Base-by-base conservation (phyloP, 768 basidiomycete genomes). In the Boletus subparvulus region DNA sequence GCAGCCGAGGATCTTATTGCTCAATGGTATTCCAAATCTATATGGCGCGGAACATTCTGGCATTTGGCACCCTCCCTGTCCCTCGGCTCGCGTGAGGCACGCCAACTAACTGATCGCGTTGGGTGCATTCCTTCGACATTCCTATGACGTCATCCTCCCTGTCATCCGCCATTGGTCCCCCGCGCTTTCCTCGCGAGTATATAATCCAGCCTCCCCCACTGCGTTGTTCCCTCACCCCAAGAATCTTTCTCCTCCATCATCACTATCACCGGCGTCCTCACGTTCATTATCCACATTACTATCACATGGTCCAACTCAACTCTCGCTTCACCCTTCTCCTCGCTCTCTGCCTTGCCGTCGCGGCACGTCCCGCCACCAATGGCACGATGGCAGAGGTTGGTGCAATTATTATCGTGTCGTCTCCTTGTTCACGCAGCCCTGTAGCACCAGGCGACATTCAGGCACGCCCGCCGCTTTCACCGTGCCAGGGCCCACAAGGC, bases 231-330 rank as follows among this genome's bases (percentile, higher is more conserved):
- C 44, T 36, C 50, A 26, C 40, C 54, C 56, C 47, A 28, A 26
- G 26, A 26, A 8, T 55, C 54, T 52, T 60, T 28, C 21, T 47
- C 49, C 21, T 41, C 49, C 44, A 19, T 42, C 60, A 61, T 55
- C 50, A 59, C 55, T 56, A 68, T 58, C 45, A 16, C 50, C 46
- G 43, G 46, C 44, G 45, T 17, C 46, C 28, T 47, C 68, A 72
- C 68, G 48, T 52, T 70, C 70, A 36, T 63, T 67, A 61, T 47
- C 26, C 33, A 63, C 70, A 70, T 68, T 19, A 65, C 62, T 58
- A 70, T 56, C 58, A 48, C 55, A 70, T 70, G 69, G 64, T 70
- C 54, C 70, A 64, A 49, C 62, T 72, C 58, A 58, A 52, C 26
- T 39, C 61, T 55, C 70, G 59, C 56, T 72, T 70, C 69, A 14